Evolutionary conservation across 2,329 filamentous ascomycete species (phyloP).

Genomic region (Verticillium dahliae): DNA sequence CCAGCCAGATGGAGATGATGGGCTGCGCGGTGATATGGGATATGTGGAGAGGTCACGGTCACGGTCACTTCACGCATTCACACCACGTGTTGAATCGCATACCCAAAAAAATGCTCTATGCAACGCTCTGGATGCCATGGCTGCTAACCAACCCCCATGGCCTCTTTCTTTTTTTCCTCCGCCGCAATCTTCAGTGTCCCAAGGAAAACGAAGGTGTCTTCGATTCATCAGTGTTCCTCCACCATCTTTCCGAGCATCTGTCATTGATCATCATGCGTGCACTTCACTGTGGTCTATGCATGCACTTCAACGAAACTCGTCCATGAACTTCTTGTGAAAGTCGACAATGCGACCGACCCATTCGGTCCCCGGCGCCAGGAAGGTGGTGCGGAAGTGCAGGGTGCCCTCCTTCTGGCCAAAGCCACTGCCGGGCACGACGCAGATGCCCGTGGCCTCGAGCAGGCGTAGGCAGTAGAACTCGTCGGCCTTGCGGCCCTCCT

Average conservation of each 20-base stretch:
- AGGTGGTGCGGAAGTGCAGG: slow-evolving; percentile 92
- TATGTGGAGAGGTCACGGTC: background rate
- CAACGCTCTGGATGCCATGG: background rate
- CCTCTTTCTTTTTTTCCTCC: no score
- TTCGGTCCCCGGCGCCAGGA: slow-evolving; percentile 90
- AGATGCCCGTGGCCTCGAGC: slow-evolving; percentile 90
- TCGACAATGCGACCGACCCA: slow-evolving; percentile 83
- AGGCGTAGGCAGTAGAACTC: slow-evolving; percentile 92
- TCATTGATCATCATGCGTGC: background rate
- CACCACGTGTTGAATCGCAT: background rate
- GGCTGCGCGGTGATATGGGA: background rate
- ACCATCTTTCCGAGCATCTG: background rate
- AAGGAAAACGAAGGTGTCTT: no score
- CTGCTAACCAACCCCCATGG: no score
- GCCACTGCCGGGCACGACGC: slow-evolving; percentile 84
- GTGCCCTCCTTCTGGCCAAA: slow-evolving; percentile 92
- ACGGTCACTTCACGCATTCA: background rate
- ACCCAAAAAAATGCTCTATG: no score
- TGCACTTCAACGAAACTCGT: slow-evolving; percentile 55
- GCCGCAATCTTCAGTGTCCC: no score
- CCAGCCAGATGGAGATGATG: slow-evolving; percentile 14
- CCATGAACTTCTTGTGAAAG: slow-evolving; percentile 90
- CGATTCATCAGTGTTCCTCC: no score
- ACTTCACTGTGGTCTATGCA: no score
- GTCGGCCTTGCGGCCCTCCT: slow-evolving; percentile 70